Base-by-base conservation (phyloP, 2,329 filamentous ascomycete genomes). In the Colletotrichum sp. region DNA sequence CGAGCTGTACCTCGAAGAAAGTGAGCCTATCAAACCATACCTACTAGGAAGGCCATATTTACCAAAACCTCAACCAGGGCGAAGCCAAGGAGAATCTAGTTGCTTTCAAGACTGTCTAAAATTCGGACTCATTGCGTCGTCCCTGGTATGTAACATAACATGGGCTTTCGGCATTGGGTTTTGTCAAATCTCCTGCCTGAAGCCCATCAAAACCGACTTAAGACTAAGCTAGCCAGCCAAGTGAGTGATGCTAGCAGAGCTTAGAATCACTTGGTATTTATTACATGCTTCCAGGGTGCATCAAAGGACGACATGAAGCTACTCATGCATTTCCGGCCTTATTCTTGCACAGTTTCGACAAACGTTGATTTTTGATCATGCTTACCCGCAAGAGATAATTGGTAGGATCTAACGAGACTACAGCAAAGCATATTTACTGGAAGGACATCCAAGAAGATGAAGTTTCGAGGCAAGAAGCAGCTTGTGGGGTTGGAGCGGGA, bases 1-100 rank as follows among this genome's bases (percentile, higher is more conserved):
- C 48, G 36, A 43, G 36, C 48, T 71, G 48, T 43, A 76, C 69
- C 74, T 76, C 59, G 4, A 32, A 55, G 34, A 74, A 76, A 68
- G 21, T 26, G 57, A 48, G n/a, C 43, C 43, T 52, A 52, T 52
- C 43, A 52, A 52, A 52, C 16, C 48, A 72, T 28, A 9, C 10
- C 24, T 64, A 18, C 36, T 18, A 39, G 36, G 36, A 3, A 7
- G 28, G 18, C 59, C 28, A 61, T n/a, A 18, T 7, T 12, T 30
- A 26, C 24, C 26, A 30, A 28, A 16, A 60, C 10, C 26, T 60
- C 57, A 60, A 28, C 24, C 16, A 10, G 3, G 30, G 16, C 18
- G 8, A 28, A 18, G 57, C 30, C 26, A n/a, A 13, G 57, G 4
- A 30, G 26, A 60, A 26, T 18, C 7, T 60, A 13, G n/a, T 43